Percentiles rank a stretch among this genome's conserved stretches.
Conservation (phyloP, 2,329 filamentous ascomycete species). For the Fusarium penzigii region DNA sequence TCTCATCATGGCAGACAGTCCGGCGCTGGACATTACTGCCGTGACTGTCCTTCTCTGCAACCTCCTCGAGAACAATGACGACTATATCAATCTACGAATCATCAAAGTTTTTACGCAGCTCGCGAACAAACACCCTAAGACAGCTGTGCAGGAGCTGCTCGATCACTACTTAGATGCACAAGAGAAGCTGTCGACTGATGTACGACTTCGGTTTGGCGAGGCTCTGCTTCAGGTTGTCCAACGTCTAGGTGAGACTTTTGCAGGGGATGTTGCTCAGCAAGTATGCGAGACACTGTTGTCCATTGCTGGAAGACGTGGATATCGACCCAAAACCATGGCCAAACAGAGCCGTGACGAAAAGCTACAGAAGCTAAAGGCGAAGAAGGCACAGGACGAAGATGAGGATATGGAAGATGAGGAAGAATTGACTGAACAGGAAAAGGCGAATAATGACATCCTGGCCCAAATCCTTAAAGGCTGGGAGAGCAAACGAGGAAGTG, state of each 20-base stretch:
- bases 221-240: slow-evolving; percentile 66
- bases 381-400: slow-evolving; percentile 51
- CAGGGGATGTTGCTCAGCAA: slow-evolving; percentile 51
- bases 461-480: slow-evolving; percentile 65
- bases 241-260: slow-evolving; percentile 56
- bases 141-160: slow-evolving; percentile 62
- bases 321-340: slow-evolving; percentile 59
- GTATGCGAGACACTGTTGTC: slow-evolving; percentile 62
- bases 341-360: slow-evolving; percentile 55
- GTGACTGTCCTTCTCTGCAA: slow-evolving; percentile 64
- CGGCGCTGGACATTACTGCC: slow-evolving; percentile 66
- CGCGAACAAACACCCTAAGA: slow-evolving; percentile 60
- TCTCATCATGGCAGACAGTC: slow-evolving; percentile 56
- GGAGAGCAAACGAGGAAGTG: slow-evolving; percentile 64
- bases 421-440: slow-evolving; percentile 45
- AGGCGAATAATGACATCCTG: slow-evolving; percentile 50
- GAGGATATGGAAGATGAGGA: slow-evolving; percentile 48
- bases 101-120: slow-evolving; percentile 66
- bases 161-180: slow-evolving; percentile 67
- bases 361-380: slow-evolving; percentile 48
- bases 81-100: slow-evolving; percentile 70
- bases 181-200: slow-evolving; percentile 61
- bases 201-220: slow-evolving; percentile 69
- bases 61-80: slow-evolving; percentile 65
- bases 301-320: slow-evolving; percentile 63